A percentile compares a stretch with the other conserved stretches of the same genome.
Evolutionary conservation across 768 basidiomycete species (phyloP).

Genomic region (Tricholoma saponaceum): DNA sequence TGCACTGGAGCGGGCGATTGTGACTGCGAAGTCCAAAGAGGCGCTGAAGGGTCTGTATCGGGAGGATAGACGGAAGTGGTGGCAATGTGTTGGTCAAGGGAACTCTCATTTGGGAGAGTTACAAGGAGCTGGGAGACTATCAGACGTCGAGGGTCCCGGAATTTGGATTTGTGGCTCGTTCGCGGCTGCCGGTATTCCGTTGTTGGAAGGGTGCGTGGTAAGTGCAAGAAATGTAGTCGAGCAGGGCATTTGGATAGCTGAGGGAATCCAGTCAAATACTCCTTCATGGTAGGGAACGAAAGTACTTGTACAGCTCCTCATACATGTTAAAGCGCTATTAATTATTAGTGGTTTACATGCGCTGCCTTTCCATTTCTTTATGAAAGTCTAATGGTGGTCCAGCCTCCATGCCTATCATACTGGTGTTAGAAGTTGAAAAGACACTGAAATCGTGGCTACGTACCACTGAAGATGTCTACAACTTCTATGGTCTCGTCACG

Average conservation of each 20-base stretch:
- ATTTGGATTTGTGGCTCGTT: conserved; percentile 75
- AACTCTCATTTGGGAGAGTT: conserved; percentile 39
- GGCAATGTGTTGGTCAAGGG: conserved; percentile 38
- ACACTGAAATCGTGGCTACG: conserved; percentile 14
- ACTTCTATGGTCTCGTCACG: conserved; percentile 81
- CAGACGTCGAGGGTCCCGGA: conserved; percentile 33
- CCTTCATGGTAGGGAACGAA: conserved; percentile 10
- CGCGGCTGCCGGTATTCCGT: conserved; percentile 66
- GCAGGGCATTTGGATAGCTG: conserved; percentile 35
- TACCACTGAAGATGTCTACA: conserved; percentile 77
- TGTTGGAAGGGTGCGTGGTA: conserved; percentile 77
- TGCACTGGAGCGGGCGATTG: conserved; percentile 58
- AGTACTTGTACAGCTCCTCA: not conserved
- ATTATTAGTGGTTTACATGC: conserved; percentile 32
- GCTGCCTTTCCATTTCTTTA: conserved; percentile 63
- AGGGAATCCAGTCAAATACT: conserved; percentile 24
- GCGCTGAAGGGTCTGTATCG: conserved; percentile 45
- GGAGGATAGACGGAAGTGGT: conserved; percentile 34
- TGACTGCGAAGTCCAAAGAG: conserved; percentile 45
- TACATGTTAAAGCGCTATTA: conserved; percentile 2
- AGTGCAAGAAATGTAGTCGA: conserved; percentile 60
- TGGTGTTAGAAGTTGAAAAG: conserved; percentile 1
- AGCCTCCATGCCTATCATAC: conserved; percentile 47
- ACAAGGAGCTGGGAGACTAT: conserved; percentile 45
- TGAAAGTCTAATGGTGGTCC: conserved; percentile 53